Evolutionary conservation across 2,329 filamentous ascomycete species (phyloP).

Genomic region (Aspergillus pseudoviridinutans): DNA sequence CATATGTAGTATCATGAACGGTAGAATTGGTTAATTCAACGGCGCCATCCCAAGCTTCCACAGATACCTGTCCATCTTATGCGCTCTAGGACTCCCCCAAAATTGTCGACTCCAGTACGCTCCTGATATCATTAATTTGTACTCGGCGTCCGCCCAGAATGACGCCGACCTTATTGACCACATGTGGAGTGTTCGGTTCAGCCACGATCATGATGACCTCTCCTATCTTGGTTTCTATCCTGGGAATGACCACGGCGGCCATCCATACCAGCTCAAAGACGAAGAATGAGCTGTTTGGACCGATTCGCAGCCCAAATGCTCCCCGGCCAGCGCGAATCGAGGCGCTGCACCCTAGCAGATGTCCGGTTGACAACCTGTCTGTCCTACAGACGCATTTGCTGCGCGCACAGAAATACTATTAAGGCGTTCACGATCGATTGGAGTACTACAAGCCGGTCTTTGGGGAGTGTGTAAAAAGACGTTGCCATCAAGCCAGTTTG

Average conservation of each 20-base stretch:
- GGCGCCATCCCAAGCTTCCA: no score
- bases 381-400: slow-evolving; percentile 4
- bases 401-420: slow-evolving; percentile 3
- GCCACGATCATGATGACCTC: not conserved
- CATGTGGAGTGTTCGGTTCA: slow-evolving; percentile 4
- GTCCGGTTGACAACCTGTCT: slow-evolving; percentile 2
- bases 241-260: no score
- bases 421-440: not conserved
- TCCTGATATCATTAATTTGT: slow-evolving; percentile 41
- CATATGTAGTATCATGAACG: no score
- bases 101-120: slow-evolving; percentile 65
- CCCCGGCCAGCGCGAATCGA: not conserved
- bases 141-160: slow-evolving; percentile 4
- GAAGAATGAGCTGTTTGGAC: slow-evolving; percentile 9
- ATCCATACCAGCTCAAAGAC: slow-evolving; percentile 4
- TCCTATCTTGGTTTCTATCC: not conserved
- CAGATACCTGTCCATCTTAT: slow-evolving; percentile 72
- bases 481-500: no score
- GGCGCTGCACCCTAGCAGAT: slow-evolving; percentile 1
- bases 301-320: not conserved
- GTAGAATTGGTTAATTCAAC: no score
- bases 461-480: no score
- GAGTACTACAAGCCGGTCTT: slow-evolving; percentile 1
- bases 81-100: slow-evolving; percentile 80
- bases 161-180: slow-evolving; percentile 7